Percentiles rank a stretch among this genome's conserved stretches.
These are phyloP conservation scores for Didymella keratinophila DNA, from an alignment of 2,329 filamentous ascomycete species.

Conservation along the genomic window DNA sequence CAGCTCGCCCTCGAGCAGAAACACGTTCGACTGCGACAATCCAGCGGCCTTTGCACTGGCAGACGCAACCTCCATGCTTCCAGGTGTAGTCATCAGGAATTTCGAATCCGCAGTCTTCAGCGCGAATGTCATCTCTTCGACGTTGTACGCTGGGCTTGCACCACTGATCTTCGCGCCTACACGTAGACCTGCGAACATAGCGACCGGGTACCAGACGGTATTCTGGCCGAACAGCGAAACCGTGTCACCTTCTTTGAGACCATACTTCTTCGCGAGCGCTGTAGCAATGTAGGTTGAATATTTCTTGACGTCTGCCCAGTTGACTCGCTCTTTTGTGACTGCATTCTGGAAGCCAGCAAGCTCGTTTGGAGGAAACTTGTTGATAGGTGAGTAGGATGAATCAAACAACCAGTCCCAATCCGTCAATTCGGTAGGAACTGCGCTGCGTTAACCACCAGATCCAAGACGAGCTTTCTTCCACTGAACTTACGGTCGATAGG, in stretches of 20 bases:
- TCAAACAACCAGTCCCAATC: conserved; percentile 71
- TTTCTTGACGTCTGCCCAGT: conserved; percentile 65
- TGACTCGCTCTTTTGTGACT: conserved; percentile 64
- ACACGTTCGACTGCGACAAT: conserved; percentile 60
- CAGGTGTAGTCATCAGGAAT: conserved; percentile 65
- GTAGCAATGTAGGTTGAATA: conserved; percentile 68
- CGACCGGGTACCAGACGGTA: conserved; percentile 72
- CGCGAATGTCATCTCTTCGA: conserved; percentile 73
- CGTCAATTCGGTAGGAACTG: conserved; percentile 63
- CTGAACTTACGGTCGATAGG: conserved; percentile 50
- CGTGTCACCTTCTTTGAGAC: conserved; percentile 62
- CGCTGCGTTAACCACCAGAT: neutral
- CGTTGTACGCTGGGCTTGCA: conserved; percentile 70
- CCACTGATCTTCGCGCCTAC: conserved; percentile 67
- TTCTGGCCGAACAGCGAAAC: conserved; percentile 70
- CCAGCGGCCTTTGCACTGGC: conserved; percentile 64
- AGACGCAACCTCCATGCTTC: conserved; percentile 63
- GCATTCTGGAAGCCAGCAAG: conserved; percentile 66
- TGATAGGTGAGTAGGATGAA: conserved; percentile 60
- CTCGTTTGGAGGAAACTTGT: conserved; percentile 48
- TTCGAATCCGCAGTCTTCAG: conserved; percentile 65
- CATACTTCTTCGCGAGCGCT: conserved; percentile 64
- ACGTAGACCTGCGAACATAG: conserved; percentile 65
- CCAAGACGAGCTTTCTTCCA: neutral
- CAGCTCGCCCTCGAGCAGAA: conserved; percentile 64